These are phyloP conservation scores for Globisporangium cylindrosporum DNA, from an alignment of 352 stramenopile genomes.

Conservation along the genomic window DNA sequence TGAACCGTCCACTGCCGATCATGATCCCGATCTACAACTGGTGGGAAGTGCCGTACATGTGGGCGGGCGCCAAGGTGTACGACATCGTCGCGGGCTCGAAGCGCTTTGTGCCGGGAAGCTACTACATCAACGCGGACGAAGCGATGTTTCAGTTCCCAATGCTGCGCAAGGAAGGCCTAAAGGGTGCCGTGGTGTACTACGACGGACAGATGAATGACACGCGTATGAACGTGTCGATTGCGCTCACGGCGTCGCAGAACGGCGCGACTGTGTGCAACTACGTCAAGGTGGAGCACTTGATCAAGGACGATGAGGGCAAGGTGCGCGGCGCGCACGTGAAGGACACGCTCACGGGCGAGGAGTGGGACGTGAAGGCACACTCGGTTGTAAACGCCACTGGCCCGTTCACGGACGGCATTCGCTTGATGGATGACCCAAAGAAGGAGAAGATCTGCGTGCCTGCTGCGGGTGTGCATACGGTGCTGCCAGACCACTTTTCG, in stretches of 20 bases:
- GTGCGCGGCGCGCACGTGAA: conserved; percentile 85
- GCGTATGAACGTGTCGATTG: conserved; percentile 93
- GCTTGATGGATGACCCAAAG: conserved; percentile 91
- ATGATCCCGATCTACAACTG: conserved; percentile 96
- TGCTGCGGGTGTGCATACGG: conserved; percentile 92
- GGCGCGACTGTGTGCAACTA: conserved; percentile 92
- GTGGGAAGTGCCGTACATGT: conserved; percentile 96
- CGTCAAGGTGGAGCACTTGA: conserved; percentile 79
- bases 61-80: conserved; percentile 91
- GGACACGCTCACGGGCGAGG: conserved; percentile 87
- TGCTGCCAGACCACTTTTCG: conserved; percentile 95
- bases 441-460: conserved; percentile 91
- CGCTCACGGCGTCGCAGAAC: conserved; percentile 92
- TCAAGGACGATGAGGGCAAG: conserved; percentile 88
- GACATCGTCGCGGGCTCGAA: conserved; percentile 90
- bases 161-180: conserved; percentile 89
- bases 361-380: conserved; percentile 89
- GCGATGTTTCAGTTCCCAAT: conserved; percentile 94
- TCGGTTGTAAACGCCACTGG: conserved; percentile 94
- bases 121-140: conserved; percentile 91
- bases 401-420: conserved; percentile 90
- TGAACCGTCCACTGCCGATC: conserved; percentile 93
- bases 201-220: conserved; percentile 95
- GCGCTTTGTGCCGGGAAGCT: conserved; percentile 84
- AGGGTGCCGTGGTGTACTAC: conserved; percentile 91